Percentiles rank a stretch among this genome's conserved stretches.
Conservation (phyloP, 768 basidiomycete species). For the Macrolepiota fuliginosa region DNA sequence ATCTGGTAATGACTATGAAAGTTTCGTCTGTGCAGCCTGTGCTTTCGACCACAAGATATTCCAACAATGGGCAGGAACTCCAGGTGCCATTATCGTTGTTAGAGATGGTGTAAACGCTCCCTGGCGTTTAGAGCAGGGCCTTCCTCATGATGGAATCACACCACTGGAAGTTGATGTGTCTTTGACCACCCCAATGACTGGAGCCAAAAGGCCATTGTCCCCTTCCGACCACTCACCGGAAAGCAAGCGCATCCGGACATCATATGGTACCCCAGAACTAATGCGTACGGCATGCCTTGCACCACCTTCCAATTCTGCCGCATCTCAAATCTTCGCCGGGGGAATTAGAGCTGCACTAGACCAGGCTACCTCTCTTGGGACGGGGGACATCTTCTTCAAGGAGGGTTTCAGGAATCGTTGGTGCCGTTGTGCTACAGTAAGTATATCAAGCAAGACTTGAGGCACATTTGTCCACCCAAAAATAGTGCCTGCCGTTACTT, state of each 20-base stretch:
- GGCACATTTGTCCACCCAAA: not conserved
- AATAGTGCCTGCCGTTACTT: conserved; percentile 59
- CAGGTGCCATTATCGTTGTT: conserved; percentile 64
- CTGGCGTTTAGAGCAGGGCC: conserved; percentile 41
- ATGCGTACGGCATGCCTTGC: conserved; percentile 46
- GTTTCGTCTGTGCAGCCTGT: conserved; percentile 71
- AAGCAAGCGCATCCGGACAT: conserved; percentile 34
- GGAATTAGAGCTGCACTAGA: conserved; percentile 20
- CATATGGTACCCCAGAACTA: conserved; percentile 18
- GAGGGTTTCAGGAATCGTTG: conserved; percentile 75
- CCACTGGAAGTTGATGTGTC: conserved; percentile 14
- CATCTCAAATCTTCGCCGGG: conserved; percentile 43
- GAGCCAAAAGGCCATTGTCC: conserved; percentile 52
- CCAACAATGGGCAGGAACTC: conserved; percentile 63
- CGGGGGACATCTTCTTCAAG: conserved; percentile 74
- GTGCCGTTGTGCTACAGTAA: conserved; percentile 68
- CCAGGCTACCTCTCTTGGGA: conserved; percentile 36
- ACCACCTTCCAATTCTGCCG: conserved; percentile 45
- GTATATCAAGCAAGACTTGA: conserved; percentile 10
- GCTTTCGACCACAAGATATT: conserved; percentile 54
- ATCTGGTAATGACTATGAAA: conserved; percentile 67
- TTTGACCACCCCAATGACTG: conserved; percentile 23
- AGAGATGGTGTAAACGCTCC: conserved; percentile 41
- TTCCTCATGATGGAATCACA: not conserved
- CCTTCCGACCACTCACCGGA: conserved; percentile 33